These are phyloP conservation scores for Physcomitrellopsis africana DNA, from an alignment of 225 moss, liverwort and hornwort species.

Conservation along the genomic window DNA sequence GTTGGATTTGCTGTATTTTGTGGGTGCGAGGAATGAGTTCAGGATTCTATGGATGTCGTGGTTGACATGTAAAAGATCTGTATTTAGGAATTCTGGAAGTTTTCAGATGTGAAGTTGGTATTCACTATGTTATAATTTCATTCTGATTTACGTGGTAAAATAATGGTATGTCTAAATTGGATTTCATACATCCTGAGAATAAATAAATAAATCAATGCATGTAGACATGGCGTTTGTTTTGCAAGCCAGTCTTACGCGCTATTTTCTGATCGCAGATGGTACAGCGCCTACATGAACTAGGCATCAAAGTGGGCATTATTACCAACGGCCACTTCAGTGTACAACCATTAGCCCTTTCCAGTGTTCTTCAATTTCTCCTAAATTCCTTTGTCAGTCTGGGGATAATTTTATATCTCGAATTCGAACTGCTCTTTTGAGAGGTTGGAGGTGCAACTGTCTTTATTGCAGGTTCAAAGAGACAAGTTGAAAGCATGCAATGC, in stretches of 20 bases:
- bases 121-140: background rate
- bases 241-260: background rate
- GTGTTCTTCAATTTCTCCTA: background rate
- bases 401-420: background rate
- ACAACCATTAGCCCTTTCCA: conserved; percentile 21
- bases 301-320: conserved; percentile 88
- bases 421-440: background rate
- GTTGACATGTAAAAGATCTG: background rate
- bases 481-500: conserved; percentile 89
- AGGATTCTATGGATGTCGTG: background rate
- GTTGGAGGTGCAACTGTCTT: background rate
- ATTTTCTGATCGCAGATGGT: conserved; percentile 61
- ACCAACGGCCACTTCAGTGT: conserved; percentile 91
- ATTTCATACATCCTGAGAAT: too few species aligned
- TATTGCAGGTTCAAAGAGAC: conserved; percentile 82
- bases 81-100: too few species aligned
- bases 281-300: conserved; percentile 55
- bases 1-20: conserved; percentile 29
- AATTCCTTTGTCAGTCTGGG: background rate
- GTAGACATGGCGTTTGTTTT: background rate
- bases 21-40: background rate
- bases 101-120: background rate
- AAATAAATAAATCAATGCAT: background rate
- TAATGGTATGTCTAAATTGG: background rate
- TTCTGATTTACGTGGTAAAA: background rate